Conservation (phyloP, 768 basidiomycete species). For the Holtermannia corniformis region DNA sequence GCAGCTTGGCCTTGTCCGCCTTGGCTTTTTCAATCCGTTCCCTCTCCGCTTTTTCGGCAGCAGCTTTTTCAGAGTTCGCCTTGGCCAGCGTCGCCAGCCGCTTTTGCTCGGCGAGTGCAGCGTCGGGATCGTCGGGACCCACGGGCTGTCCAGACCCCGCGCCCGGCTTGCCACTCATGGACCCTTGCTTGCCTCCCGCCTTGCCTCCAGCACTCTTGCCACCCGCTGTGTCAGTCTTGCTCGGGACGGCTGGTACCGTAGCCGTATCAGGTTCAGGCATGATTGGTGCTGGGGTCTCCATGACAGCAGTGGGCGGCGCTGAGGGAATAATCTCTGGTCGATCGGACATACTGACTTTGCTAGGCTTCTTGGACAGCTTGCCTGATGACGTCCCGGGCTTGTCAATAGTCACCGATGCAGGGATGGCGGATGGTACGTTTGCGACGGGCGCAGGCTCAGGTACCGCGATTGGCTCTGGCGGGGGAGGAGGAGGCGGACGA, state of each 20-base stretch:
- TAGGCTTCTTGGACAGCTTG: neutral
- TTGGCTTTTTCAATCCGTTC: conserved; percentile 23
- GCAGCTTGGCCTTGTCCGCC: conserved; percentile 29
- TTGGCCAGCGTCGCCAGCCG: conserved; percentile 4
- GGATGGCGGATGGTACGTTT: neutral
- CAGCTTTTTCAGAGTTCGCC: conserved; percentile 13
- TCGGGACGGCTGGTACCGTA: neutral
- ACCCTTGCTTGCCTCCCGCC: neutral
- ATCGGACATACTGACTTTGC: too few species aligned
- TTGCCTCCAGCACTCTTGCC: neutral
- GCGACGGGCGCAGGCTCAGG: neutral
- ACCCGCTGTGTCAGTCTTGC: neutral
- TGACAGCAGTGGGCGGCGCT: neutral
- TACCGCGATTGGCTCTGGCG: neutral
- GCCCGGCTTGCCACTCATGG: neutral
- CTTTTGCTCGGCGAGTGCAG: conserved; percentile 3
- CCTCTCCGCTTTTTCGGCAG: conserved; percentile 28
- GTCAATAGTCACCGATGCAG: neutral
- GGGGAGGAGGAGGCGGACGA: neutral
- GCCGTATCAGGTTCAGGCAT: neutral
- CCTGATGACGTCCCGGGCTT: neutral
- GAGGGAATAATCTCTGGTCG: too few species aligned
- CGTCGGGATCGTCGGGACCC: conserved; percentile 1
- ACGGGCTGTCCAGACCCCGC: neutral
- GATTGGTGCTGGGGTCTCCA: too few species aligned